phyloP scores from a whole-genome alignment of 257 asterid species.

The Henckelia pumila region DNA sequence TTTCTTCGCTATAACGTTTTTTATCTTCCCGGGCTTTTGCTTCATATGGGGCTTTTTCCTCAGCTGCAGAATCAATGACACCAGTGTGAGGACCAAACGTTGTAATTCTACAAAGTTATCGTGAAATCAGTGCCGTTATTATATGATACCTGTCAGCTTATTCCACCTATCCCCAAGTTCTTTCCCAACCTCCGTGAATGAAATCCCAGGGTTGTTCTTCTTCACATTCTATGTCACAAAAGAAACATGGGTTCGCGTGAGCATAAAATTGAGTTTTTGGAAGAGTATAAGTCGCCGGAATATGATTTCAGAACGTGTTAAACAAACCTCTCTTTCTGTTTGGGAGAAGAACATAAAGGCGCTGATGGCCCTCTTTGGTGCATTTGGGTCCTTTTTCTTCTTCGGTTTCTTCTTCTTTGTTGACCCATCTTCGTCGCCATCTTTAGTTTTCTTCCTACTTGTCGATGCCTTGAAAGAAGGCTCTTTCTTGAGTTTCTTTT shows the following conservation, averaged over 20 bases:
- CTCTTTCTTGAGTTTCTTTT: slow-evolving; percentile 64
- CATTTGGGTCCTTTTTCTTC: slow-evolving; percentile 94
- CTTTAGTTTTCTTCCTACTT: slow-evolving; percentile 63
- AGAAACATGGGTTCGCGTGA: neutral
- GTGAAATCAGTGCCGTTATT: neutral
- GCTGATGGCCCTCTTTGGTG: slow-evolving; percentile 80
- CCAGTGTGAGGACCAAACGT: neutral
- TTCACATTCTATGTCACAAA: slow-evolving; percentile 52
- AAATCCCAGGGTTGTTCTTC: slow-evolving; percentile 73
- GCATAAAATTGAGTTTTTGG: neutral
- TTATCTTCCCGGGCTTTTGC: slow-evolving; percentile 83
- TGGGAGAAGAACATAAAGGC: slow-evolving; percentile 89
- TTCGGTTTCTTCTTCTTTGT: slow-evolving; percentile 73
- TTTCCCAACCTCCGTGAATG: slow-evolving; percentile 69
- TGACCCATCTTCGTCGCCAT: slow-evolving; percentile 56
- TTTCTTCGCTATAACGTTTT: slow-evolving; percentile 65
- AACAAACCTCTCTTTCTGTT: slow-evolving; percentile 78
- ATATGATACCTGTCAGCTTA: slow-evolving; percentile 64
- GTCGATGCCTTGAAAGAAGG: slow-evolving; percentile 55
- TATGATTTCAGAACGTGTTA: neutral
- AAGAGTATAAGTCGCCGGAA: neutral
- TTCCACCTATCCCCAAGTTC: slow-evolving; percentile 88
- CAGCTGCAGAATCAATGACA: slow-evolving; percentile 46
- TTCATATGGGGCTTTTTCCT: slow-evolving; percentile 81
- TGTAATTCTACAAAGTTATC: neutral